phyloP scores from a whole-genome alignment of 1,284 basidiomycete species.

The Ceratobasidium sp. region DNA sequence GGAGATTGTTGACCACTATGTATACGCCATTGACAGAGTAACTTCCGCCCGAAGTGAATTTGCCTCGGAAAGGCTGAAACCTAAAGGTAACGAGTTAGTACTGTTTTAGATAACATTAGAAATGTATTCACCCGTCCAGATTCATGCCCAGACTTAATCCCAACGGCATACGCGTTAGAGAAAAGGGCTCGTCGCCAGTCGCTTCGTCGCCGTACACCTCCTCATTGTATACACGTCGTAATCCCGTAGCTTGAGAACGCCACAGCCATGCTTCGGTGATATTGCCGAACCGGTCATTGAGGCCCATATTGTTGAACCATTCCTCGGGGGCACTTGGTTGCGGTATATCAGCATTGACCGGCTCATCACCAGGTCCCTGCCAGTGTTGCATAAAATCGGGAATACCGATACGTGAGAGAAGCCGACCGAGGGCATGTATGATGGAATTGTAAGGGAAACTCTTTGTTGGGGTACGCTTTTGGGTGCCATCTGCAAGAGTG shows the following conservation, averaged over 20 bases:
- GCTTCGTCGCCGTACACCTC: background rate
- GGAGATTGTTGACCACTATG: conserved; percentile 9
- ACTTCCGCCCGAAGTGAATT: background rate
- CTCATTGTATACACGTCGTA: background rate
- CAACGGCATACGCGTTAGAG: background rate
- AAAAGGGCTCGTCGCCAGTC: background rate
- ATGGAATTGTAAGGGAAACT: conserved; percentile 9
- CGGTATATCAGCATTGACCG: background rate
- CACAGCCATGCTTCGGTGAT: background rate
- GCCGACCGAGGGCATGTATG: background rate
- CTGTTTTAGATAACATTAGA: background rate
- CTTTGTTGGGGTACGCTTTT: background rate
- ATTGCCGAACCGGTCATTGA: background rate
- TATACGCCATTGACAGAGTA: background rate
- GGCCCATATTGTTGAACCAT: background rate
- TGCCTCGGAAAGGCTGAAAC: background rate
- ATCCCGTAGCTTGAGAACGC: background rate
- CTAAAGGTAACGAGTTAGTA: background rate
- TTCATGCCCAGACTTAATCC: background rate
- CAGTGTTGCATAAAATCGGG: background rate
- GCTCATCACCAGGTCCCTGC: background rate
- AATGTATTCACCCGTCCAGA: background rate
- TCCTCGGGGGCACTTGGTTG: background rate
- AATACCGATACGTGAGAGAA: background rate
- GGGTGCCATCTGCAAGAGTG: background rate